Conservation (phyloP, 1,284 basidiomycete species). For the Heterobasidion irregulare region DNA sequence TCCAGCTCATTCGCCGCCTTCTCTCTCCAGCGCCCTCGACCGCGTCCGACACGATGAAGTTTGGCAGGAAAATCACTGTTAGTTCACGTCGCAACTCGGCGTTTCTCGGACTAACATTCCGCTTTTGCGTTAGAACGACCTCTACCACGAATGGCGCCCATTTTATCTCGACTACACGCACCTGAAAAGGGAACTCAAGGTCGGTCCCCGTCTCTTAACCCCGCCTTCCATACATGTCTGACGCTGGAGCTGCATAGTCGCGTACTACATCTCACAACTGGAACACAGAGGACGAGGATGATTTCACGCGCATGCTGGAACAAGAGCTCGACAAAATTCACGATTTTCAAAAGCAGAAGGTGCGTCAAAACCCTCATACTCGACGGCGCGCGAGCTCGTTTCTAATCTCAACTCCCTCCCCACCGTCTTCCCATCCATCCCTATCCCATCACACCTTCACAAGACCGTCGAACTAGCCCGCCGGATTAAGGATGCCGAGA, state of each 20-base stretch:
- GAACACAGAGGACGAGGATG: conserved; percentile 72
- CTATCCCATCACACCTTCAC: conserved; percentile 2
- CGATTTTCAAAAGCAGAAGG: conserved; percentile 91
- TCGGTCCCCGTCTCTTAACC: conserved; percentile 15
- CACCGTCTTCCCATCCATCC: not conserved
- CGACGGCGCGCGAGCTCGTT: not conserved
- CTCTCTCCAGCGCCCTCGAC: not conserved
- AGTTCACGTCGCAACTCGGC: conserved; percentile 18
- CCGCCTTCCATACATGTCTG: not conserved
- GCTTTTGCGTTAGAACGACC: conserved; percentile 48
- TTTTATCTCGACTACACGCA: conserved; percentile 87
- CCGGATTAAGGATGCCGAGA: conserved; percentile 77
- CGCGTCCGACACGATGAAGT: conserved; percentile 58
- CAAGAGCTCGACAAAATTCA: conserved; percentile 93
- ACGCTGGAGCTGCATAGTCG: conserved; percentile 18
- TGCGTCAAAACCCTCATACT: conserved; percentile 19
- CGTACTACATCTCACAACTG: conserved; percentile 57
- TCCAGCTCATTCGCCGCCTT: not conserved
- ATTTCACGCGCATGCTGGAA: conserved; percentile 76
- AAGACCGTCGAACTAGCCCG: conserved; percentile 79
- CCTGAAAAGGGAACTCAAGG: conserved; percentile 88
- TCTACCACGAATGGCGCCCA: conserved; percentile 86
- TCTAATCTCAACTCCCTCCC: not conserved
- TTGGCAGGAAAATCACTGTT: conserved; percentile 83
- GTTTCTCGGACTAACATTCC: conserved; percentile 1